A percentile compares a stretch with the other conserved stretches of the same genome.
phyloP scores from a whole-genome alignment of 306 rosid species.

The Hippophae tibetana region DNA sequence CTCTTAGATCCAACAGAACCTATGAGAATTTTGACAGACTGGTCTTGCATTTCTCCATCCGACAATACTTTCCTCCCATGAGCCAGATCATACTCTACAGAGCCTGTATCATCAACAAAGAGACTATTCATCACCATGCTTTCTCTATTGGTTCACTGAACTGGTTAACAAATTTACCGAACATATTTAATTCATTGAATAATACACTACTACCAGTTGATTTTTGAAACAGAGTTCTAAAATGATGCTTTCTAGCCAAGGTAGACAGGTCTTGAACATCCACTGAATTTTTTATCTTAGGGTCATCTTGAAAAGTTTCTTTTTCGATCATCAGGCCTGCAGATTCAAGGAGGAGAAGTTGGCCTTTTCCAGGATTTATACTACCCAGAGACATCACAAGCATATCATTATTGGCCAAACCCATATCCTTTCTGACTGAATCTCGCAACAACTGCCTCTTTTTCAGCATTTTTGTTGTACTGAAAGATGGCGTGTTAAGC shows the following conservation, averaged over 20 bases:
- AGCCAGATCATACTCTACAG: slow-evolving; percentile 19
- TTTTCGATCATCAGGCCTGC: slow-evolving; percentile 35
- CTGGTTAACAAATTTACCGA: slow-evolving; percentile 22
- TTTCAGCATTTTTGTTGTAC: slow-evolving; percentile 48
- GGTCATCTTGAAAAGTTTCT: slow-evolving; percentile 21
- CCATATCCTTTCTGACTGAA: slow-evolving; percentile 67
- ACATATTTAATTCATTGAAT: slow-evolving; percentile 22
- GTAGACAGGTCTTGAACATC: slow-evolving; percentile 29
- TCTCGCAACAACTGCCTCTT: slow-evolving; percentile 51
- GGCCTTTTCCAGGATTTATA: slow-evolving; percentile 89
- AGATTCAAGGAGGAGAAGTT: slow-evolving; percentile 67
- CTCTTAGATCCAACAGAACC: slow-evolving; percentile 97
- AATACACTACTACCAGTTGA: slow-evolving; percentile 26
- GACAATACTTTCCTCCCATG: slow-evolving; percentile 31
- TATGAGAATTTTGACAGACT: slow-evolving; percentile 47
- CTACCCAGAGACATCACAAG: slow-evolving; percentile 79
- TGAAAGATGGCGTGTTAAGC: slow-evolving; percentile 71
- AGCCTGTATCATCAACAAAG: slow-evolving; percentile 26
- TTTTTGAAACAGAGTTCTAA: slow-evolving; percentile 44
- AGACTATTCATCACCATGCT: slow-evolving; percentile 13
- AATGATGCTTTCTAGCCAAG: slow-evolving; percentile 40
- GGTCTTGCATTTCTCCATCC: slow-evolving; percentile 23
- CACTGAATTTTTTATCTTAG: slow-evolving; percentile 22
- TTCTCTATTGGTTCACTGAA: slow-evolving; percentile 17
- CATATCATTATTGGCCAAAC: slow-evolving; percentile 56